Evolutionary conservation across 2,329 filamentous ascomycete species (phyloP).

Genomic region (Aspergillaceae sp.): DNA sequence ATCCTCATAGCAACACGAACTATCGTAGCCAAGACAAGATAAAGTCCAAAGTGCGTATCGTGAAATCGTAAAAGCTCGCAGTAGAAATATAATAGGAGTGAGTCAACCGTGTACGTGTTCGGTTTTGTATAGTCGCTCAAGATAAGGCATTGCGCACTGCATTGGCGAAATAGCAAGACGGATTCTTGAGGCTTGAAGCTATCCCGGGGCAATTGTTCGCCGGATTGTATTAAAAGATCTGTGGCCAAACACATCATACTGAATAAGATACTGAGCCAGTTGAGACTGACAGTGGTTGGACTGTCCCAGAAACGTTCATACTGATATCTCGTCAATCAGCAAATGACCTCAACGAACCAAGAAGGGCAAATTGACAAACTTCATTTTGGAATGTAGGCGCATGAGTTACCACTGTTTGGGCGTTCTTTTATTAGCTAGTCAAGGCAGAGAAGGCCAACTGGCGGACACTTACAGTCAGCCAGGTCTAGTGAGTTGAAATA

Average conservation of each 20-base stretch:
- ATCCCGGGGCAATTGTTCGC: not conserved
- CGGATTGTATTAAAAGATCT: not conserved
- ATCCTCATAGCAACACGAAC: constrained; percentile 28
- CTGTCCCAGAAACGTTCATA: not conserved
- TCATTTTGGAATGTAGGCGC: not conserved
- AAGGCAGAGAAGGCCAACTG: not conserved
- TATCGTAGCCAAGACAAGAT: constrained; percentile 14
- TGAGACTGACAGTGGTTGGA: not conserved
- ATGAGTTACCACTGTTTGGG: not conserved
- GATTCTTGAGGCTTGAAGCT: not conserved
- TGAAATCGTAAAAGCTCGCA: not conserved
- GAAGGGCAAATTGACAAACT: not conserved
- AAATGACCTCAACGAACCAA: not conserved
- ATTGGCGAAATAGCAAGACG: not conserved
- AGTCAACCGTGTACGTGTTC: not conserved
- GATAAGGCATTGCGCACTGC: not conserved
- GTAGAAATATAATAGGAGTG: not conserved
- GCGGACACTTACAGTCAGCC: not conserved
- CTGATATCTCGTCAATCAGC: not conserved
- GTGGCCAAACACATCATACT: not conserved
- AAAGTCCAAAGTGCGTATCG: not conserved
- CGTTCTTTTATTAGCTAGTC: not conserved
- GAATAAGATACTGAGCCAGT: not conserved
- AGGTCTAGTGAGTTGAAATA: not conserved
- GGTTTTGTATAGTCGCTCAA: not conserved